Percentiles rank a stretch among this genome's conserved stretches.
phyloP scores from a whole-genome alignment of 805 yeast species.

The Saccharomycodes ludwigii region DNA sequence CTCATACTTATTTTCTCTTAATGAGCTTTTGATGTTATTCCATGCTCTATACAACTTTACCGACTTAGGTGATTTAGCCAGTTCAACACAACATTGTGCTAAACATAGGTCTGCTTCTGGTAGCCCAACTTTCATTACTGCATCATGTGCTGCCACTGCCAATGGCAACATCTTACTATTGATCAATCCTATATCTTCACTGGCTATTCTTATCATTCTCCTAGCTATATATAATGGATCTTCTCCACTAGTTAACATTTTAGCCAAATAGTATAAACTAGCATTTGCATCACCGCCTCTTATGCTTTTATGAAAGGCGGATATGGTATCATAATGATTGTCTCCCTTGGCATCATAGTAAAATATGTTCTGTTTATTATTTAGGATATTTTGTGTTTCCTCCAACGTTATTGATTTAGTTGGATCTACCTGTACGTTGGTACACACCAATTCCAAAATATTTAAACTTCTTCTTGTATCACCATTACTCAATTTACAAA shows the following conservation, averaged over 20 bases:
- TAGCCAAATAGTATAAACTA: constrained; percentile 69
- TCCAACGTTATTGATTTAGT: constrained; percentile 17
- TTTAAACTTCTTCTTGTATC: constrained; percentile 82
- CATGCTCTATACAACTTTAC: constrained; percentile 79
- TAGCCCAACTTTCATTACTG: constrained; percentile 81
- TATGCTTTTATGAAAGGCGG: constrained; percentile 88
- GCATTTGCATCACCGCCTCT: constrained; percentile 90
- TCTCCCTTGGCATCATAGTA: constrained; percentile 81
- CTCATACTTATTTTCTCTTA: constrained; percentile 35
- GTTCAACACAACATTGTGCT: constrained; percentile 87
- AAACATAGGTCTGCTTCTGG: constrained; percentile 87
- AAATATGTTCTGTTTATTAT: constrained; percentile 28
- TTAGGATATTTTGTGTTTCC: constrained; percentile 28
- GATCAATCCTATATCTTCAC: constrained; percentile 83
- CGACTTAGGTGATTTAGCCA: constrained; percentile 77
- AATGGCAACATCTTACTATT: constrained; percentile 80
- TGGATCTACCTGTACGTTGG: constrained; percentile 45
- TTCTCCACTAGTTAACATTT: constrained; percentile 91
- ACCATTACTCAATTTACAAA: constrained; percentile 70
- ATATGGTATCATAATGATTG: constrained; percentile 85
- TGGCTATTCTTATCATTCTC: constrained; percentile 86
- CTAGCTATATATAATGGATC: constrained; percentile 83
- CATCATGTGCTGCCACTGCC: constrained; percentile 74
- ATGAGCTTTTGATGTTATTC: constrained; percentile 45
- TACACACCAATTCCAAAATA: constrained; percentile 61